phyloP scores from a whole-genome alignment of 768 basidiomycete genomes.

The Rhizopogon vesiculosus region DNA sequence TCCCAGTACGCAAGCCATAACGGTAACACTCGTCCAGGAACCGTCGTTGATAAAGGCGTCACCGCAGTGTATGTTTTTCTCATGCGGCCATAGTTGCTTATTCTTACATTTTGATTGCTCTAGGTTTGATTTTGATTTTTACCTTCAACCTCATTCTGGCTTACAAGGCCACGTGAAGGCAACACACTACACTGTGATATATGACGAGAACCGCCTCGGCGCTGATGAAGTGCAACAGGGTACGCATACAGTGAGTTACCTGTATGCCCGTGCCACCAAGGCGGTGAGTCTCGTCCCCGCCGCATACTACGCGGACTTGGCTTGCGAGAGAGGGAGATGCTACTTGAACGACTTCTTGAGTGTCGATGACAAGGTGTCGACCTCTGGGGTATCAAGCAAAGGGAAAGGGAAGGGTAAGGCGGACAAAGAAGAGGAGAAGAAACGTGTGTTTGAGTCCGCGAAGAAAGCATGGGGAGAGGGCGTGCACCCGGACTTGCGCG shows the following conservation, averaged over 20 bases:
- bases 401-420: slow-evolving; percentile 27
- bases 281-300: slow-evolving; percentile 79
- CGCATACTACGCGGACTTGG: slow-evolving; percentile 79
- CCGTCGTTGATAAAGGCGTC: slow-evolving; percentile 75
- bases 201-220: slow-evolving; percentile 67
- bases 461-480: slow-evolving; percentile 47
- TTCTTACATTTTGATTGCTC: neutral
- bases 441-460: slow-evolving; percentile 44
- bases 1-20: slow-evolving; percentile 50
- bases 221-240: slow-evolving; percentile 75
- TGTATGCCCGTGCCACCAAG: slow-evolving; percentile 80
- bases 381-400: slow-evolving; percentile 27
- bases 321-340: slow-evolving; percentile 74
- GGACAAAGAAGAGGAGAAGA: slow-evolving; percentile 29
- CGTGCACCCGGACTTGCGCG: slow-evolving; percentile 41
- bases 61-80: slow-evolving; percentile 51
- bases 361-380: slow-evolving; percentile 43
- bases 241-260: slow-evolving; percentile 62
- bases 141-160: slow-evolving; percentile 71
- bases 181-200: slow-evolving; percentile 77
- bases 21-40: slow-evolving; percentile 77
- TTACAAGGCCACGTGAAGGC: slow-evolving; percentile 67
- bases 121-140: slow-evolving; percentile 63
- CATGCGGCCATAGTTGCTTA: slow-evolving; percentile 11
- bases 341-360: slow-evolving; percentile 72